Base-by-base conservation (phyloP, 768 basidiomycete genomes). In the Hirschioporus abietinus region DNA sequence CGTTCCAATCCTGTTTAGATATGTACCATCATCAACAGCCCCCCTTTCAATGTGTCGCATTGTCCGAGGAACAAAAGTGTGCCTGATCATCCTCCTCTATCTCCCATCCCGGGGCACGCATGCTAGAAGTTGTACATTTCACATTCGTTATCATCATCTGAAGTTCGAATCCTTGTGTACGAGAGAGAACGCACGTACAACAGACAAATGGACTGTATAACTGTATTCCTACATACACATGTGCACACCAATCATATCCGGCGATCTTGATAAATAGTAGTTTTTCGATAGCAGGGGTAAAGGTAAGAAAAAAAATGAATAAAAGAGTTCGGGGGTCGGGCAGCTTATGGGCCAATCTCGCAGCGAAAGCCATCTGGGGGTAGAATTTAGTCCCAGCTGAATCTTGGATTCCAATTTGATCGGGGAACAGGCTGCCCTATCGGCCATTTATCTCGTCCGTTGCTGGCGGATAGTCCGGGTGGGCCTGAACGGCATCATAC, bases 211-310 rank as follows among this genome's bases (percentile, higher is more conserved):
- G 12, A 52, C 42, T 52, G 42, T 52, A 52, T 52, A 52, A 6
- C 42, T 52, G 42, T 52, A 52, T 52, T 52, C 42, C 42, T 52
- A 52, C 42, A 52, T 52, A 52, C 42, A 52, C 42, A 52, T 52
- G 42, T 52, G 42, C 42, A 52, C 12, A 52, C 4, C 12, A 15
- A 12, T 15, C 12, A 5, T 52, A 52, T 52, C 42, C 12, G 20
- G 42, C 42, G 3, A 52, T 52, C 20, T 52, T 20, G 42, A 52
- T 52, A 52, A 12, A 52, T 12, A 52, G 42, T 10, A 15, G 42
- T 1, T 5, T 52, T 52, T 12, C 42, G 42, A 52, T 52, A 52
- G 42, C 42, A 52, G 20, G 20, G 20, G 42, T 52, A 20, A 52
- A 52, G 1, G 3, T 52, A 10, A 6, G 20, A 10, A 52, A 52